Evolutionary conservation across 371 early-diverging fungal species (phyloP).

Genomic region (Rhizomucor miehei): DNA sequence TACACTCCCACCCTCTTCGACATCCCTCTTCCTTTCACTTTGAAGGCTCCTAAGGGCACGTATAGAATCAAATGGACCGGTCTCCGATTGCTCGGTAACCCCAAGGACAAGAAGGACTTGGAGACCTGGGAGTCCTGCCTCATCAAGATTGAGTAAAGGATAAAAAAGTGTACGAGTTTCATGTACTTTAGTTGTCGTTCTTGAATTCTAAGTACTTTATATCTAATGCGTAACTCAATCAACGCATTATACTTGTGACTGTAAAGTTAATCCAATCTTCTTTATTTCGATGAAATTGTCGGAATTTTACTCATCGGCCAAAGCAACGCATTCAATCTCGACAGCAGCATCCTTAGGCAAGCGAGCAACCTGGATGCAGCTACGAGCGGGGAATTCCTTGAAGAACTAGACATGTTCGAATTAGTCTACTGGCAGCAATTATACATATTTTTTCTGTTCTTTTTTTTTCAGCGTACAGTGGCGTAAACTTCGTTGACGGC

Average conservation of each 20-base stretch:
- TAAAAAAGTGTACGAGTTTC: background rate
- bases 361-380: slow-evolving; percentile 88
- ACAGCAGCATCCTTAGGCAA: slow-evolving; percentile 86
- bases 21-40: slow-evolving; percentile 2
- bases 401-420: too few species aligned
- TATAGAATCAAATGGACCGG: slow-evolving; percentile 26
- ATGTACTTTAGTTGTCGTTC: background rate
- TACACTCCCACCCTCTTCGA: slow-evolving; percentile 10
- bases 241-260: too few species aligned
- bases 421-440: too few species aligned
- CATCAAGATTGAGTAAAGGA: slow-evolving; percentile 15
- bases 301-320: slow-evolving; percentile 17
- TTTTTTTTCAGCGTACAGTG: slow-evolving; percentile 35
- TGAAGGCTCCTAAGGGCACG: slow-evolving; percentile 21
- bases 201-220: too few species aligned
- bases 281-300: too few species aligned
- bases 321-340: slow-evolving; percentile 90
- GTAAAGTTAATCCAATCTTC: too few species aligned
- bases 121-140: slow-evolving; percentile 32
- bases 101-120: slow-evolving; percentile 23
- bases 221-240: too few species aligned
- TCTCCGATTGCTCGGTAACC: slow-evolving; percentile 32
- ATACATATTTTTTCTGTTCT: too few species aligned
- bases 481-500: slow-evolving; percentile 84
- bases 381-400: slow-evolving; percentile 77